Percentiles rank a stretch among this genome's conserved stretches.
phyloP scores from a whole-genome alignment of 805 yeast genomes.

The Yarrowia sp. region DNA sequence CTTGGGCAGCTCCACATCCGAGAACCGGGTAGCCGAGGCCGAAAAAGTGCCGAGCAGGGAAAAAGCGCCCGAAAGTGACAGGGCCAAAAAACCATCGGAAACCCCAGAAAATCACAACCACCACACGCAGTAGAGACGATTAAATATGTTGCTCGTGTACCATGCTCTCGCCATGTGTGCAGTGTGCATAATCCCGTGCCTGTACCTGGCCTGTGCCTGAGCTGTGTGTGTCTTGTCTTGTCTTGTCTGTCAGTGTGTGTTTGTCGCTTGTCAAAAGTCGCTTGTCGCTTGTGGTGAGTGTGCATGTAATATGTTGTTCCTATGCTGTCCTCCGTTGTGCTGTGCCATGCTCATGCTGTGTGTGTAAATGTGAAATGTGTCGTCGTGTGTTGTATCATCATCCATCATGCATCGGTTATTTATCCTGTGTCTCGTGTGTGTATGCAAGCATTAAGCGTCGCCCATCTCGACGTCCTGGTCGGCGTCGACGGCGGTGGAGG shows the following conservation, averaged over 20 bases:
- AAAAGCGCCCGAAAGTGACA: not conserved
- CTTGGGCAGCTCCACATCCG: not conserved
- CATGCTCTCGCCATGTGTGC: too few species aligned
- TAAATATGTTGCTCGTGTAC: not conserved
- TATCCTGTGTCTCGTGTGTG: not conserved
- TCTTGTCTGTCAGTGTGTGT: not conserved
- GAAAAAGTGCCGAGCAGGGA: slow-evolving; percentile 22
- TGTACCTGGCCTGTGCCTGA: too few species aligned
- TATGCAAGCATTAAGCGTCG: slow-evolving; percentile 13
- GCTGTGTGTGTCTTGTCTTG: not conserved
- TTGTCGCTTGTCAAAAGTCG: not conserved
- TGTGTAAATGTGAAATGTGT: not conserved
- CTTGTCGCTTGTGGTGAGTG: not conserved
- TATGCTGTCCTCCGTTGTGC: slow-evolving; percentile 2
- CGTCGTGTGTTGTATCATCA: not conserved
- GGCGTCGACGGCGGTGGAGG: not conserved
- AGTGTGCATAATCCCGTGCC: too few species aligned
- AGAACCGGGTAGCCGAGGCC: slow-evolving; percentile 31
- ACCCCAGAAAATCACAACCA: too few species aligned
- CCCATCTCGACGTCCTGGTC: slow-evolving; percentile 38
- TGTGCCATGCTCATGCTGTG: slow-evolving; percentile 23
- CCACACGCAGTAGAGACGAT: not conserved
- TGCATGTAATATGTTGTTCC: slow-evolving; percentile 10
- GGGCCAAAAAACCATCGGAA: not conserved
- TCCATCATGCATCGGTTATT: not conserved